Evolutionary conservation across 2,329 filamentous ascomycete species (phyloP).

Genomic region (Epichloe sibirici): DNA sequence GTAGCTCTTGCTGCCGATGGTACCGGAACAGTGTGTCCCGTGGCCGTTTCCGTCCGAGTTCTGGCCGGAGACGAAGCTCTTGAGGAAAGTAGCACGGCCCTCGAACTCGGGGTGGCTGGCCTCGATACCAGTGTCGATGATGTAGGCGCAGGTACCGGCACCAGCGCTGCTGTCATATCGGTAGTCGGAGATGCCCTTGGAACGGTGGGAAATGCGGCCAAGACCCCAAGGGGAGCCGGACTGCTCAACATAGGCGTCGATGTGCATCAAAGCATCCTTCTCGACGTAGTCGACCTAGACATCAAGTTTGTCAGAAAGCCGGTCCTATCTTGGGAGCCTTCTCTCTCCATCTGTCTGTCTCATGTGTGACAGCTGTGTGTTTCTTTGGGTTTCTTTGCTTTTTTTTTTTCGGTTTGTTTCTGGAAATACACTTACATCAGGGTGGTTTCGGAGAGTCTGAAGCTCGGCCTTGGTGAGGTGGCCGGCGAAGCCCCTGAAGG

Average conservation of each 20-base stretch:
- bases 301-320: no score
- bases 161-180: constrained; percentile 28
- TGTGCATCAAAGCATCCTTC: constrained; percentile 21
- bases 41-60: constrained; percentile 25
- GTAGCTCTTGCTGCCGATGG: constrained; percentile 20
- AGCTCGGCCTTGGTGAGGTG: constrained; percentile 11
- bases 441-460: constrained; percentile 12
- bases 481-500: constrained; percentile 15
- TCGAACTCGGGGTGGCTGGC: constrained; percentile 23
- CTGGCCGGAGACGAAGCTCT: constrained; percentile 15
- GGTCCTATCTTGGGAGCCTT: no score
- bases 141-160: constrained; percentile 29
- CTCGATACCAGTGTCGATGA: constrained; percentile 35
- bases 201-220: constrained; percentile 22
- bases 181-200: constrained; percentile 20
- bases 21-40: constrained; percentile 27
- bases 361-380: no score
- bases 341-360: no score
- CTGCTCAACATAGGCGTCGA: constrained; percentile 10
- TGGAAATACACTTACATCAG: constrained; percentile 10
- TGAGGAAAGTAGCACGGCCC: constrained; percentile 21
- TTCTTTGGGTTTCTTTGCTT: no score
- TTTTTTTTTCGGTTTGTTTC: no score
- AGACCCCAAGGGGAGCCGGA: constrained; percentile 18
- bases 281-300: constrained; percentile 23